Evolutionary conservation across 768 basidiomycete genomes (phyloP), one percentile per base, ranked within the genome.

Genomic region (Tricholoma sp.): DNA sequence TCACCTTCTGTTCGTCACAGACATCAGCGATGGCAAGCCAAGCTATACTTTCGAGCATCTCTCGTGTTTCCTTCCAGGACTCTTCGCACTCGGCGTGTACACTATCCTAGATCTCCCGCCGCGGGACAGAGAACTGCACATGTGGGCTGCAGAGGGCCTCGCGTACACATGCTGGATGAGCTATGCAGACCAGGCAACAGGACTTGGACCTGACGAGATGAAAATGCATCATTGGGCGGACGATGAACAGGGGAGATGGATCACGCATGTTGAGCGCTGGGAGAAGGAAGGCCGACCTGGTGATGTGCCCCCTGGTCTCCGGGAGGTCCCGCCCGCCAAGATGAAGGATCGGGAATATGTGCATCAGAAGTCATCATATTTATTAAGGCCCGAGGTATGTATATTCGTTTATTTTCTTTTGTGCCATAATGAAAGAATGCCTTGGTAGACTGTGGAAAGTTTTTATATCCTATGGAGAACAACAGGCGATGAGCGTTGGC

Each of bases 171-270:
- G 85, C 66, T 85, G 80, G 70, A 68, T 84, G 37, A 75, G 79
- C 44, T 89, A 88, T 65, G 79, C 77, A 1, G 88, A 89, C 66
- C 80, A 79, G 61, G 72, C 74, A n/a, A 75, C 80, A 1, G 86
- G 88, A 2, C 66, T 89, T 13, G 84, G 85, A 3, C 81, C 86
- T 3, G 88, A 89, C 54, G 73, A 74, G 60, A 74, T 77, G 59
- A 48, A 32, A 36, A 78, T 79, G 75, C 53, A 58, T 4, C 61
- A 55, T 32, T 63, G 62, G 53, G 34, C 31, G 13, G 50, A 29
- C 39, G 52, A 52, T 42, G 47, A 53, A 12, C 62, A 66, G 42
- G 71, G 68, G 47, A 65, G 65, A 50, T 80, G 79, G 79, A 61
- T 76, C 39, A 61, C 66, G 15, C 69, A 67, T 39, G 54, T 82